Base-by-base conservation (phyloP, 768 basidiomycete species). In the Mycena amicta region DNA sequence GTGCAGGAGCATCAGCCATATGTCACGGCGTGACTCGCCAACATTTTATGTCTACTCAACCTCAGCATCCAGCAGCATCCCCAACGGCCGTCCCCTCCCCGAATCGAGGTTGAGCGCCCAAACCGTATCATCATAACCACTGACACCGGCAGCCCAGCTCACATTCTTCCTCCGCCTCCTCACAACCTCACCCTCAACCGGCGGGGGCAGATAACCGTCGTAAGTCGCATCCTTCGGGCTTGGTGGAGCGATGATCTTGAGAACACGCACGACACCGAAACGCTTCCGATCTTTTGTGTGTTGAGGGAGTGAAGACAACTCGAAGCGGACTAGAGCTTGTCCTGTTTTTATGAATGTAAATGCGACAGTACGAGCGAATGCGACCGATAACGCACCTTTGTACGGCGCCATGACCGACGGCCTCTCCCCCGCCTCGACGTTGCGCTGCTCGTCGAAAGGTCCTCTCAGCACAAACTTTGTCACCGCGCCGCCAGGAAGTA, bases 1-100 rank as follows among this genome's bases (percentile, higher is more conserved):
- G 29, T 15, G 59, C 56, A 27, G 62, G 49, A 49, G 30, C 53
- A 15, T 64, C 62, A 18, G 59, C 58, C 58, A 64, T 64, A 18
- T 37, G 33, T 37, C 11, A 37, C 33, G 8, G 33, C 18, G 33
- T 37, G 33, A 37, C 33, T 8, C 8, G 33, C 18, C n/a, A n/a
- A 37, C 33, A 37, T 37, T 8, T 8, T 37, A 8, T 37, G 18
- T 37, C 11, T 37, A 37, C 33, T 37, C 33, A 37, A 18, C 18
- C n/a, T n/a, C n/a, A n/a, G n/a, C n/a, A n/a, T n/a, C n/a, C n/a
- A n/a, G n/a, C n/a, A n/a, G n/a, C n/a, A n/a, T n/a, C n/a, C n/a
- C n/a, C n/a, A n/a, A n/a, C n/a, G n/a, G n/a, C n/a, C n/a, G n/a
- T n/a, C n/a, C n/a, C n/a, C n/a, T n/a, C n/a, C n/a, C n/a, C n/a